Conservation (phyloP, 1,284 basidiomycete genomes). For the Trichosporon sp. region DNA sequence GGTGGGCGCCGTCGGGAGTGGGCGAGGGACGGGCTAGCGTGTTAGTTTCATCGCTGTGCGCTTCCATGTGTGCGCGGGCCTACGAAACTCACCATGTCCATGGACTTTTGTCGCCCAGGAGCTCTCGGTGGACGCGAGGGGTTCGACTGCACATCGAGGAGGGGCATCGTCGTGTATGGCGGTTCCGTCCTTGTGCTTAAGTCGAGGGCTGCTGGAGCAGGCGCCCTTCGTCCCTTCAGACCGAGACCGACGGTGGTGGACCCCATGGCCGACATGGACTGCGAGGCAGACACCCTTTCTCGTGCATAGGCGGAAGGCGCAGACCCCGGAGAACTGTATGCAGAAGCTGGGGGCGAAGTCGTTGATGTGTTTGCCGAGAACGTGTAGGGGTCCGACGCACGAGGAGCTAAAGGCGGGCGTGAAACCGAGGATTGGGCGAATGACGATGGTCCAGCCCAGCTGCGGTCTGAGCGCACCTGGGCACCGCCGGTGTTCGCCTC, state of each 20-base stretch:
- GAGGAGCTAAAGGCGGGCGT: neutral
- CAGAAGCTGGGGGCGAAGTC: neutral
- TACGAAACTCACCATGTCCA: conserved; percentile 11
- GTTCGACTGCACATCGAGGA: neutral
- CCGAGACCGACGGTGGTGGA: neutral
- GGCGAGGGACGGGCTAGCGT: neutral
- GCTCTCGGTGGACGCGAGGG: neutral
- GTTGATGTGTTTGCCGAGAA: neutral
- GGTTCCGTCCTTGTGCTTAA: neutral
- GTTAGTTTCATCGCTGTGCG: neutral
- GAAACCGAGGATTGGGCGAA: neutral
- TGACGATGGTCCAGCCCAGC: neutral
- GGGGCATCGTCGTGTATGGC: neutral
- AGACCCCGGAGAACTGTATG: neutral
- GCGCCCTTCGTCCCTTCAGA: conserved; percentile 5
- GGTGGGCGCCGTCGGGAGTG: neutral
- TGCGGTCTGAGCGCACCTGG: conserved; percentile 1
- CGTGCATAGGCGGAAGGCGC: neutral
- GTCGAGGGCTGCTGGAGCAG: conserved; percentile 11
- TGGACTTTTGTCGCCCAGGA: neutral
- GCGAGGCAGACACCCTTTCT: conserved; percentile 19
- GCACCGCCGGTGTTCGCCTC: neutral
- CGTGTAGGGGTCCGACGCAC: conserved; percentile 3
- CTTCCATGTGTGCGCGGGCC: neutral
- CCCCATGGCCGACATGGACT: conserved; percentile 23